phyloP scores from a whole-genome alignment of 1,139 yeast species.

The Yamadazyma mexicana region DNA sequence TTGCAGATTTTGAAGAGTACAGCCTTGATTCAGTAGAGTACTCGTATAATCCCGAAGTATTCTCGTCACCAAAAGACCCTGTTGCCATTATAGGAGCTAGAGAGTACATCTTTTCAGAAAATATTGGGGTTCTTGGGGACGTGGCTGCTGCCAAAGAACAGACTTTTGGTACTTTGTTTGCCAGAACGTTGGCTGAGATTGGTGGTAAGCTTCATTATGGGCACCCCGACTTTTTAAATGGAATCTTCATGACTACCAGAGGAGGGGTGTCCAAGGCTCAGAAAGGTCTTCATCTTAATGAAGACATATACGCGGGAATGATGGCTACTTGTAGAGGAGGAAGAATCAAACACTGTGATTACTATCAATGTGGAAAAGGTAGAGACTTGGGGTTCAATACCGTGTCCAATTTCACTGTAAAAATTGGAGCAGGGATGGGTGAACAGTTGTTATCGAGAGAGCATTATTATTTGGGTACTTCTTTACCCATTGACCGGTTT shows the following conservation, averaged over 20 bases:
- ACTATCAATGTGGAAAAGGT: conserved; percentile 89
- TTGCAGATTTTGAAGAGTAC: conserved; percentile 77
- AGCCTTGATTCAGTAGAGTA: conserved; percentile 26
- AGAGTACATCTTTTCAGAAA: conserved; percentile 85
- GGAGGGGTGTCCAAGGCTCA: conserved; percentile 93
- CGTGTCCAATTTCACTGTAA: conserved; percentile 79
- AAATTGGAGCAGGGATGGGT: conserved; percentile 95
- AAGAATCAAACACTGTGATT: conserved; percentile 82
- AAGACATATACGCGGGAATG: conserved; percentile 92
- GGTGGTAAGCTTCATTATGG: conserved; percentile 92
- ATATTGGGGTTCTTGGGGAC: conserved; percentile 83
- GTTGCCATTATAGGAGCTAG: conserved; percentile 89
- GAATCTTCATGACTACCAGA: conserved; percentile 82
- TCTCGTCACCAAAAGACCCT: conserved; percentile 12
- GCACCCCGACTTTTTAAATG: conserved; percentile 87
- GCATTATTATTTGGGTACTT: conserved; percentile 78
- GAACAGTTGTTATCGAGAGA: conserved; percentile 86
- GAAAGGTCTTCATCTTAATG: conserved; percentile 80
- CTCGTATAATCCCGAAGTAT: conserved; percentile 49
- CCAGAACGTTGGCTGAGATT: conserved; percentile 79
- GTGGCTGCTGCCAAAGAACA: conserved; percentile 94
- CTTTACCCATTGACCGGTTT: conserved; percentile 75
- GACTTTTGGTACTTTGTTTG: conserved; percentile 87
- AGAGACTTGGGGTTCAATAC: conserved; percentile 87
- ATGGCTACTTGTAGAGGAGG: conserved; percentile 82